A percentile compares a stretch with the other conserved stretches of the same genome.
Conservation (phyloP, 495 filamentous ascomycete genomes). For the Endocarpon pusillum region DNA sequence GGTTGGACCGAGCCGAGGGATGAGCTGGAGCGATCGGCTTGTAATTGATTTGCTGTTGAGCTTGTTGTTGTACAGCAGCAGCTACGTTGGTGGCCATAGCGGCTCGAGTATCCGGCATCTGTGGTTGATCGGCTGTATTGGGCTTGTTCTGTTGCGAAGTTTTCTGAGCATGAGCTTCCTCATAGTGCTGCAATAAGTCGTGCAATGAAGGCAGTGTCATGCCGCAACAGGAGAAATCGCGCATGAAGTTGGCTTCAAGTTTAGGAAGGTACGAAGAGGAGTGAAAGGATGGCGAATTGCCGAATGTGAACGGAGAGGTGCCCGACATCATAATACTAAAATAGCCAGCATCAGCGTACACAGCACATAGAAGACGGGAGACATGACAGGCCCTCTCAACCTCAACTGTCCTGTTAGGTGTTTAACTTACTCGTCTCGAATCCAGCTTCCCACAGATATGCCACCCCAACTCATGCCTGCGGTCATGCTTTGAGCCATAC, state of each 20-base stretch:
- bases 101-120: conserved; percentile 31
- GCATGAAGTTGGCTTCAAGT: conserved; percentile 92
- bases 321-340: conserved; percentile 87
- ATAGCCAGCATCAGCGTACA: conserved; percentile 10
- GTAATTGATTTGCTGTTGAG: conserved; percentile 31
- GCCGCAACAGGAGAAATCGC: conserved; percentile 87
- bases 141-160: conserved; percentile 38
- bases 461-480: conserved; percentile 97
- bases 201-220: conserved; percentile 75
- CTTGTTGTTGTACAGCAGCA: conserved; percentile 36
- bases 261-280: conserved; percentile 96
- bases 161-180: conserved; percentile 71
- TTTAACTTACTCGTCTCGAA: conserved; percentile 92
- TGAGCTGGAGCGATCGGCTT: conserved; percentile 24
- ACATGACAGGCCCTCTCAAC: conserved; percentile 1
- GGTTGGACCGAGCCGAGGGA: conserved; percentile 17
- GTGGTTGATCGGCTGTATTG: conserved; percentile 22
- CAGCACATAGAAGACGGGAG: conserved; percentile 3
- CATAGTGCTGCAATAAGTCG: conserved; percentile 90
- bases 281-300: conserved; percentile 77
- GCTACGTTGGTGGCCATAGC: conserved; percentile 35
- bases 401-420: conserved; percentile 3
- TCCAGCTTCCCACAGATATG: conserved; percentile 88
- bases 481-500: conserved; percentile 70
- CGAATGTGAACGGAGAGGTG: conserved; percentile 78